Conservation (phyloP, 2,329 filamentous ascomycete genomes). For the Pseudocercospora vitis region DNA sequence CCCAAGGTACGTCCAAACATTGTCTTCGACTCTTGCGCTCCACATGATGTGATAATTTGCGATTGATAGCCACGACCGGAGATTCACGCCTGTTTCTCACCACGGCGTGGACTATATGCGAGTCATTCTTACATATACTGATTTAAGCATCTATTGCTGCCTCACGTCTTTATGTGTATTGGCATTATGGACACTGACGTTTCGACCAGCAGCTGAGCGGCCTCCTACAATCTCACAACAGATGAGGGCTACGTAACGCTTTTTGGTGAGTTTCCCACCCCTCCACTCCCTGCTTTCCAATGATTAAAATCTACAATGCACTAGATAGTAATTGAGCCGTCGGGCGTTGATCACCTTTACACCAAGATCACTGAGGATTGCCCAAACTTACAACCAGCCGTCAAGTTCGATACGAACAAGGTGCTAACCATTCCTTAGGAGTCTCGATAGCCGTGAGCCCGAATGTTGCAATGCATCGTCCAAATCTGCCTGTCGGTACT, state of each 20-base stretch:
- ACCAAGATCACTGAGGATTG: slow-evolving; percentile 44
- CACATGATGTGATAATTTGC: slow-evolving; percentile 98
- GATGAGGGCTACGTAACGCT: not conserved
- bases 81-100: slow-evolving; percentile 87
- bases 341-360: slow-evolving; percentile 39
- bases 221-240: not conserved
- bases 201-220: not conserved
- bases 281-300: slow-evolving; percentile 20
- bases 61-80: slow-evolving; percentile 85
- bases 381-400: not conserved
- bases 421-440: slow-evolving; percentile 8
- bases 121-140: slow-evolving; percentile 99
- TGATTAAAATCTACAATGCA: slow-evolving; percentile 63
- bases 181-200: not conserved
- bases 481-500: no score
- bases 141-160: slow-evolving; percentile 41
- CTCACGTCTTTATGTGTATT: not conserved
- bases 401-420: not conserved
- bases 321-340: slow-evolving; percentile 56
- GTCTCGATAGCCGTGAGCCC: not conserved
- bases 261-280: slow-evolving; percentile 19
- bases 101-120: slow-evolving; percentile 75
- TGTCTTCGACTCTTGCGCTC: not conserved
- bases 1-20: slow-evolving; percentile 12
- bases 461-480: no score